These are phyloP conservation scores for Strobilomyces dryophilus DNA, from an alignment of 768 basidiomycete genomes.

Conservation along the genomic window DNA sequence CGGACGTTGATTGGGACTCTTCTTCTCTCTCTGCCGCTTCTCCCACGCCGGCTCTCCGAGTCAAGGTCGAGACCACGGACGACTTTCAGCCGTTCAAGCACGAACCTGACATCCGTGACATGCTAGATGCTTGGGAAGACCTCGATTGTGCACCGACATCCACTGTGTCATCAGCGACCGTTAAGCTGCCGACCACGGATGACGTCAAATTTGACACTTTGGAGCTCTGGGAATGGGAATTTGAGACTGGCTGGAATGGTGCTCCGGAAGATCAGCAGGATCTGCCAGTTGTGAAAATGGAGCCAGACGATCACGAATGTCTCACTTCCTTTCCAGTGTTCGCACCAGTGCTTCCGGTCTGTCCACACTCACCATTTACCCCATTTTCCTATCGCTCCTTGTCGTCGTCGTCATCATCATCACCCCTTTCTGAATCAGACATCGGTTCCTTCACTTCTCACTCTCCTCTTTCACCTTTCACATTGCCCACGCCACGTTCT, in stretches of 20 bases:
- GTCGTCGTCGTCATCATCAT: slow-evolving; percentile 17
- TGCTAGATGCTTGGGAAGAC: slow-evolving; percentile 70
- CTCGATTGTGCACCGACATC: slow-evolving; percentile 38
- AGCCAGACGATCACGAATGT: slow-evolving; percentile 40
- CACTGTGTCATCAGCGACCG: slow-evolving; percentile 26
- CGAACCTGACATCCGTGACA: slow-evolving; percentile 61
- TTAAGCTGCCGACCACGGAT: slow-evolving; percentile 30
- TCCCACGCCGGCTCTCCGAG: slow-evolving; percentile 12
- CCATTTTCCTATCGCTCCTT: slow-evolving; percentile 15
- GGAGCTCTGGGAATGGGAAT: slow-evolving; percentile 35
- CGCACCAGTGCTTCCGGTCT: slow-evolving; percentile 6
- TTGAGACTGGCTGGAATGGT: slow-evolving; percentile 27
- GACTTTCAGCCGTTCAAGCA: slow-evolving; percentile 45
- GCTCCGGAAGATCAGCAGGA: slow-evolving; percentile 16
- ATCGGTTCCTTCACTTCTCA: slow-evolving; percentile 12
- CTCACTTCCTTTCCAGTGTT: slow-evolving; percentile 4
- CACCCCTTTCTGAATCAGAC: slow-evolving; percentile 18
- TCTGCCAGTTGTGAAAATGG: slow-evolving; percentile 32
- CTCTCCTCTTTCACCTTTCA: slow-evolving; percentile 14
- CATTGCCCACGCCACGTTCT: slow-evolving; percentile 5
- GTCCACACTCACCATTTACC: slow-evolving; percentile 19
- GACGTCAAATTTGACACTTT: slow-evolving; percentile 44
- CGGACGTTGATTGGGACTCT: slow-evolving; percentile 58
- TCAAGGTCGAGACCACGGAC: slow-evolving; percentile 23
- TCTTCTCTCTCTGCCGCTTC: slow-evolving; percentile 33